These are phyloP conservation scores for Piper betle DNA, from an alignment of 164 flowering plant genomes.

Conservation along the genomic window DNA sequence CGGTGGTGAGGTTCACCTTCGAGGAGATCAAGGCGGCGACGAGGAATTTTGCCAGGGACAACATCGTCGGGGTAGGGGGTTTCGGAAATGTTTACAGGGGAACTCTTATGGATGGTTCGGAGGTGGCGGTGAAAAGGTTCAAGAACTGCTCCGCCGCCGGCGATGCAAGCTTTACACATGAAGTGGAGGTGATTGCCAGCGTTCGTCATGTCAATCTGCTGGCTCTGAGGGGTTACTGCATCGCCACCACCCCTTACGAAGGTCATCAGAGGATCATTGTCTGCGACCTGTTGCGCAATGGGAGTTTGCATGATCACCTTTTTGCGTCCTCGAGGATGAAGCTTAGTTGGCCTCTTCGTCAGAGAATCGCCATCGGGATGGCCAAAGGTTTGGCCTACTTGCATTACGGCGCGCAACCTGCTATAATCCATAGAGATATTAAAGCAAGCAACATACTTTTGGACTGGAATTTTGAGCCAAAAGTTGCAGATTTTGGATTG, in stretches of 20 bases:
- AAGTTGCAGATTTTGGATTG: too few species aligned
- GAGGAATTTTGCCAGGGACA: conserved; percentile 45
- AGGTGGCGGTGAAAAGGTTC: conserved; percentile 77
- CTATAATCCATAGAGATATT: too few species aligned
- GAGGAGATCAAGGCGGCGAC: conserved; percentile 69
- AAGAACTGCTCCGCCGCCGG: conserved; percentile 77
- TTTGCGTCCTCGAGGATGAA: conserved; percentile 30
- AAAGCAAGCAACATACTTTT: too few species aligned
- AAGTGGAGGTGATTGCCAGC: conserved; percentile 45
- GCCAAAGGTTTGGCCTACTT: conserved; percentile 76
- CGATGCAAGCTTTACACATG: conserved; percentile 48
- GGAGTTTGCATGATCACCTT: conserved; percentile 68
- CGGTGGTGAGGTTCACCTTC: conserved; percentile 36
- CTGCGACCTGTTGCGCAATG: conserved; percentile 67
- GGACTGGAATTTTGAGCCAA: too few species aligned
- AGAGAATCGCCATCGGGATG: conserved; percentile 63
- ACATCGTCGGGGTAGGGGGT: conserved; percentile 77
- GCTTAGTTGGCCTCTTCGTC: conserved; percentile 68
- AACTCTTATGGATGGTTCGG: conserved; percentile 46
- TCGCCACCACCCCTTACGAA: conserved; percentile 25
- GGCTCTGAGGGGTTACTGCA: conserved; percentile 34
- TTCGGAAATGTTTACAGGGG: conserved; percentile 89
- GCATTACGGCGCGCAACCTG: conserved; percentile 73
- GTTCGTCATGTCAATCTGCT: conserved; percentile 40
- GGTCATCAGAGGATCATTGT: conserved; percentile 88